Evolutionary conservation across 352 stramenopile genomes (phyloP).

Genomic region (Globisporangium perplexum): DNA sequence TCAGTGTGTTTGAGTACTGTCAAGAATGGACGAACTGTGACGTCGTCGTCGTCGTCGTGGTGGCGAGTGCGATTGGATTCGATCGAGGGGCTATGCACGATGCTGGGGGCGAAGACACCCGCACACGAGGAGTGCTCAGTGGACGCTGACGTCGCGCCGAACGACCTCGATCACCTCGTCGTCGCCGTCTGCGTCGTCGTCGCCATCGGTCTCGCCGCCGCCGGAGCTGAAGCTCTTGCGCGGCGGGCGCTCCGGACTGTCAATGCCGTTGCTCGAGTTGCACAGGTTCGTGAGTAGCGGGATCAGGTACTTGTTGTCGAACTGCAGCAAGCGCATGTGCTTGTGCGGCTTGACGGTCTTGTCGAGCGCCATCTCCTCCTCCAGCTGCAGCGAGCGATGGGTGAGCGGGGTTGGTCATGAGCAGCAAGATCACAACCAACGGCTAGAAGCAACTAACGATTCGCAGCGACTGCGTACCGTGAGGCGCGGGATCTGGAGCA

Average conservation of each 20-base stretch:
- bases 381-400: constrained; percentile 29
- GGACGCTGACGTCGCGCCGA: constrained; percentile 48
- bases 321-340: constrained; percentile 77
- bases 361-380: constrained; percentile 70
- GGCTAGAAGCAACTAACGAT: background rate
- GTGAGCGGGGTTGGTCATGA: too few relatives aligned
- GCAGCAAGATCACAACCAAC: too few relatives aligned
- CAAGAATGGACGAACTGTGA: too few relatives aligned
- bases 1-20: too few relatives aligned
- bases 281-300: constrained; percentile 73
- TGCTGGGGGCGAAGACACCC: too few relatives aligned
- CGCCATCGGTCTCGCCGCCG: constrained; percentile 21
- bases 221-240: constrained; percentile 43
- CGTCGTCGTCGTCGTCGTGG: too few relatives aligned
- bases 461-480: constrained; percentile 44
- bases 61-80: too few relatives aligned
- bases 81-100: too few relatives aligned
- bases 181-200: constrained; percentile 32
- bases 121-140: constrained; percentile 15
- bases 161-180: constrained; percentile 76
- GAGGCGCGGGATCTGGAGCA: constrained; percentile 79
- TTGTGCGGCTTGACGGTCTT: constrained; percentile 75
- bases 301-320: constrained; percentile 86
- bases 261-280: constrained; percentile 38
- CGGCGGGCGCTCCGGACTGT: constrained; percentile 21